A percentile compares a stretch with the other conserved stretches of the same genome.
phyloP scores from a whole-genome alignment of 306 rosid species.

The Hylodesmum podocarpum region DNA sequence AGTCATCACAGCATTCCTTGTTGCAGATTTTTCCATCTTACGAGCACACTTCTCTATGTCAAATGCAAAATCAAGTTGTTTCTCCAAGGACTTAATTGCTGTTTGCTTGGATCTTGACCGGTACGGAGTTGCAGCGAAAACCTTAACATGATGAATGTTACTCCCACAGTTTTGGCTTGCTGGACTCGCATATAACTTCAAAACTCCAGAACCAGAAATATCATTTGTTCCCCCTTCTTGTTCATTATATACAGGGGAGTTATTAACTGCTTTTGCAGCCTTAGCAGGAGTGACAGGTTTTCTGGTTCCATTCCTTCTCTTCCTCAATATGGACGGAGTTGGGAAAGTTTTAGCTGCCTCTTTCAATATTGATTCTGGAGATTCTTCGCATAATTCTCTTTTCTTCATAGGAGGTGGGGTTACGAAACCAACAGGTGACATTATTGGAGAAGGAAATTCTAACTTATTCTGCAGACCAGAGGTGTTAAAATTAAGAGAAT shows the following conservation, averaged over 20 bases:
- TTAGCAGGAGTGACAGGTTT: constrained; percentile 32
- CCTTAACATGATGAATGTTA: constrained; percentile 46
- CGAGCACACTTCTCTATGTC: constrained; percentile 52
- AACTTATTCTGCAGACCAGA: constrained; percentile 43
- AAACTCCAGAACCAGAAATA: constrained; percentile 40
- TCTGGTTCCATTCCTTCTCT: constrained; percentile 54
- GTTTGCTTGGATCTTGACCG: constrained; percentile 70
- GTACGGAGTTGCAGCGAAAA: constrained; percentile 75
- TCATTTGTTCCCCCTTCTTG: constrained; percentile 37
- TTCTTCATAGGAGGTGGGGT: constrained; percentile 76
- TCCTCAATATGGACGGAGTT: constrained; percentile 88
- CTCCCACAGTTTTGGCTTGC: constrained; percentile 38
- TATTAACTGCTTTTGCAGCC: constrained; percentile 35
- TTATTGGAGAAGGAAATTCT: constrained; percentile 37
- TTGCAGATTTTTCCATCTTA: constrained; percentile 42
- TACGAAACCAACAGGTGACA: constrained; percentile 58
- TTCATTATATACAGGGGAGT: constrained; percentile 38
- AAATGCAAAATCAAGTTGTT: constrained; percentile 76
- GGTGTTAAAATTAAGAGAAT: constrained; percentile 47
- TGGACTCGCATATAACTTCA: constrained; percentile 49
- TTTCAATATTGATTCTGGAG: constrained; percentile 82
- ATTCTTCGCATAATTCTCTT: constrained; percentile 40
- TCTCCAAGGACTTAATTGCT: constrained; percentile 79
- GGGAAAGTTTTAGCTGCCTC: constrained; percentile 84
- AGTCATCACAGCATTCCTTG: constrained; percentile 31